Evolutionary conservation across 208 protist genomes (phyloP).

Genomic region (Naegleria fowleri): DNA sequence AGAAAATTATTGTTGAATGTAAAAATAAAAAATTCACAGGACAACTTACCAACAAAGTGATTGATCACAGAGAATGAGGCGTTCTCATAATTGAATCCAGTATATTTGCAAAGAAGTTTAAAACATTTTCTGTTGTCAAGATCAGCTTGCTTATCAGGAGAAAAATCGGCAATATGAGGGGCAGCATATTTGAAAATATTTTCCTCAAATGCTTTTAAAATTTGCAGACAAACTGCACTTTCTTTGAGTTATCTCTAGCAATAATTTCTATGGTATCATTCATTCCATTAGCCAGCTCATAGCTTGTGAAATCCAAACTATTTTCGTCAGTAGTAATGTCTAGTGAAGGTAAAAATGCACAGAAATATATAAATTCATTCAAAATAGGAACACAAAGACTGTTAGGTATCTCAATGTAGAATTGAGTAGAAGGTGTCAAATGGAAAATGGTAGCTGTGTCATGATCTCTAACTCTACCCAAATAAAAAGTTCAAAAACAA

Average conservation of each 20-base stretch:
- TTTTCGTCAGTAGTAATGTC: not conserved
- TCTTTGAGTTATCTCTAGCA: not conserved
- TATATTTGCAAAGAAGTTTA: not conserved
- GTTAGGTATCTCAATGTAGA: not conserved
- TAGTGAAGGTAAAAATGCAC: not conserved
- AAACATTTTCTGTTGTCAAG: not conserved
- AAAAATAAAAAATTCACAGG: no score
- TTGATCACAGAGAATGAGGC: not conserved
- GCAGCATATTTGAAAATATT: not conserved
- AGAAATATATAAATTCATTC: not conserved
- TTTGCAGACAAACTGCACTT: slow-evolving; percentile 1
- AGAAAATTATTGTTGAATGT: no score
- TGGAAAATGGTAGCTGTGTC: not conserved
- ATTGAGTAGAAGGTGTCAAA: not conserved
- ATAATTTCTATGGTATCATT: not conserved
- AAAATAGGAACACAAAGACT: not conserved
- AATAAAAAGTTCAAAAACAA: slow-evolving; percentile 4
- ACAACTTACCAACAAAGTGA: not conserved
- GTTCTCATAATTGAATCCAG: not conserved
- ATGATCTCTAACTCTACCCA: not conserved
- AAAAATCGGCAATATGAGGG: not conserved
- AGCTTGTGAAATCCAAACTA: not conserved
- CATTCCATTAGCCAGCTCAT: not conserved
- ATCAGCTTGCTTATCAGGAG: not conserved
- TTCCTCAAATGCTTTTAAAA: not conserved